Evolutionary conservation across 441 rosid species (phyloP).

Genomic region (Euphorbia celastroides): DNA sequence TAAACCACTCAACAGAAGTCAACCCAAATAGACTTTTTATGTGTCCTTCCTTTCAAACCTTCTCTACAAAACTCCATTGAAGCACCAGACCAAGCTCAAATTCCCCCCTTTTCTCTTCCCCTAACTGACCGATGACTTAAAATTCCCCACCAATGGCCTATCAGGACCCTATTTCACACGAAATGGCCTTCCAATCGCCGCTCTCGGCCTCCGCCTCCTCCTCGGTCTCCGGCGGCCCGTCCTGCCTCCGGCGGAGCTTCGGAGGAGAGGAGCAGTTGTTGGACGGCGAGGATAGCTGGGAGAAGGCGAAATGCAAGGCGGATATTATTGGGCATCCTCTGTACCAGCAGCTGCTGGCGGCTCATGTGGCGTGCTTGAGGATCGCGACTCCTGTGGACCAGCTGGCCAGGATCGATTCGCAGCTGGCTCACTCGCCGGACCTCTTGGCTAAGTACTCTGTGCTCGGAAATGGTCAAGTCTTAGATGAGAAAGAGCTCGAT

Average conservation of each 20-base stretch:
- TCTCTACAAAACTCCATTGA: no score
- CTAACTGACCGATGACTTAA: no score
- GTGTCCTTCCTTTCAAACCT: no score
- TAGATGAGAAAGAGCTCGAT: conserved; percentile 85
- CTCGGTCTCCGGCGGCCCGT: conserved; percentile 20
- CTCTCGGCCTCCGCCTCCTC: conserved; percentile 14
- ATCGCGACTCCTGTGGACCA: conserved; percentile 99
- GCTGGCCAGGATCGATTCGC: conserved; percentile 89
- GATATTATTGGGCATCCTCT: conserved; percentile 84
- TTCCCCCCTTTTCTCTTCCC: no score
- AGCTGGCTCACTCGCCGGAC: conserved; percentile 85
- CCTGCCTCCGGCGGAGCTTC: conserved; percentile 31
- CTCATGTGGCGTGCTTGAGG: conserved; percentile 89
- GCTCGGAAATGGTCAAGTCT: conserved; percentile 41
- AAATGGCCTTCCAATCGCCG: conserved; percentile 23
- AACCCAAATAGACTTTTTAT: no score
- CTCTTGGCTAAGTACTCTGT: conserved; percentile 85
- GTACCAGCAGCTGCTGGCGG: conserved; percentile 82
- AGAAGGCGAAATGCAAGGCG: conserved; percentile 73
- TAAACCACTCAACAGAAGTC: no score
- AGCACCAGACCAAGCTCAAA: no score
- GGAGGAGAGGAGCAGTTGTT: conserved; percentile 32
- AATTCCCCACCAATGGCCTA: conserved; percentile 32
- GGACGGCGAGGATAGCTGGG: conserved; percentile 52
- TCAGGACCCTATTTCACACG: conserved; percentile 22